Percentiles rank a stretch among this genome's conserved stretches.
These are phyloP conservation scores for Bacterosira constricta DNA, from an alignment of 108 stramenopile genomes.

Conservation along the genomic window DNA sequence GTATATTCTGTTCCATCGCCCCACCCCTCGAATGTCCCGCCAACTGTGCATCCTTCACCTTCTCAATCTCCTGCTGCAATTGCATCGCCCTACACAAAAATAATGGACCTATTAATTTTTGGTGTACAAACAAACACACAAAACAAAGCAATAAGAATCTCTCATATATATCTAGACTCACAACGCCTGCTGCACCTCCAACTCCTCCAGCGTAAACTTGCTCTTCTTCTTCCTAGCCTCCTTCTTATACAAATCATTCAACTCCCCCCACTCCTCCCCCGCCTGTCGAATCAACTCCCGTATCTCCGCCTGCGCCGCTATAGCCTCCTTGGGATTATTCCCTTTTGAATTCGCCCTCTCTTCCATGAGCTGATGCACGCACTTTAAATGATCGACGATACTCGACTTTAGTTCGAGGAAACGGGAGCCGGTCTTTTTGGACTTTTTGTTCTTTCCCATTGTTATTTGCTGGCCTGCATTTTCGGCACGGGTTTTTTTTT, in stretches of 20 bases:
- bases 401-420: slow-evolving; percentile 82
- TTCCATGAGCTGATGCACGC: slow-evolving; percentile 55
- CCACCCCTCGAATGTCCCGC: slow-evolving; percentile 70
- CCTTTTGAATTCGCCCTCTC: slow-evolving; percentile 52
- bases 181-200: slow-evolving; percentile 79
- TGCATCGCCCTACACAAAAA: slow-evolving; percentile 51
- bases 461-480: slow-evolving; percentile 50
- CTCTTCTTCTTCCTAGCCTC: slow-evolving; percentile 87
- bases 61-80: slow-evolving; percentile 80
- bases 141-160: too few species aligned
- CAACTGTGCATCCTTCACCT: slow-evolving; percentile 79
- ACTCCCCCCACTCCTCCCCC: slow-evolving; percentile 82
- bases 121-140: too few species aligned
- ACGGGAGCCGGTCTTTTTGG: slow-evolving; percentile 72
- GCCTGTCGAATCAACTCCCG: slow-evolving; percentile 78
- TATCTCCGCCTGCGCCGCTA: slow-evolving; percentile 78
- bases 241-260: slow-evolving; percentile 83
- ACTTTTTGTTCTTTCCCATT: slow-evolving; percentile 76
- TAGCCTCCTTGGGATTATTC: slow-evolving; percentile 78
- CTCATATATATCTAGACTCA: too few species aligned
- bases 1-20: slow-evolving; percentile 43
- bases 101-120: too few species aligned
- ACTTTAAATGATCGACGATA: slow-evolving; percentile 72
- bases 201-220: slow-evolving; percentile 85
- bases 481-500: slow-evolving; percentile 72